These are phyloP conservation scores for Nymphaea colorata DNA, from an alignment of 164 flowering plant species.

Conservation along the genomic window DNA sequence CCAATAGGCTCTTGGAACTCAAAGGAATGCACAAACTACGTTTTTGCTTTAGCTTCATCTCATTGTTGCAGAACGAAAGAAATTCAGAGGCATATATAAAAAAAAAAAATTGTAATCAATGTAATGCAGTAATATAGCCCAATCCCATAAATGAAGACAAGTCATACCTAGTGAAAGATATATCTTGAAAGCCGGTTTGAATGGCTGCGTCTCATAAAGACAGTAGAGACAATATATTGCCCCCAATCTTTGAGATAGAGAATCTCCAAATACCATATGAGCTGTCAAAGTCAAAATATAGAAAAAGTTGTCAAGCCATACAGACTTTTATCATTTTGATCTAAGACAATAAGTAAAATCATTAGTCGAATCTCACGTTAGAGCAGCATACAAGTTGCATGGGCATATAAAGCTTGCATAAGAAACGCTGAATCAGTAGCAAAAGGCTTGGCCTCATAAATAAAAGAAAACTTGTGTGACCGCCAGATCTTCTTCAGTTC, in stretches of 20 bases:
- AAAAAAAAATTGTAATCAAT: no score
- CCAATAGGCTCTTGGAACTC: no score
- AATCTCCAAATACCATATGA: constrained; percentile 33
- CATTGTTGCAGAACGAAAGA: no score
- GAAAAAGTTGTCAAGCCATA: background rate
- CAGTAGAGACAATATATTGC: constrained; percentile 87
- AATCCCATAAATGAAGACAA: background rate
- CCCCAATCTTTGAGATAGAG: constrained; percentile 66
- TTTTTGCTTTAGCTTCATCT: no score
- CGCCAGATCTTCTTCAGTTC: constrained; percentile 82
- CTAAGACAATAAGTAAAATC: background rate
- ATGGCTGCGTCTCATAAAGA: constrained; percentile 84
- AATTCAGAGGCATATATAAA: no score
- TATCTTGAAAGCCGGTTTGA: constrained; percentile 64
- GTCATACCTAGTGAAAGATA: constrained; percentile 66
- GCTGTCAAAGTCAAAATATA: constrained; percentile 28
- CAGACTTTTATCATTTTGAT: background rate
- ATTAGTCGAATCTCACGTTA: background rate
- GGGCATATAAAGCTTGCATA: constrained; percentile 81
- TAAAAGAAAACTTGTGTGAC: constrained; percentile 57
- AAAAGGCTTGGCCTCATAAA: constrained; percentile 63
- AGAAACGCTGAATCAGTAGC: constrained; percentile 40
- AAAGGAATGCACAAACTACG: no score
- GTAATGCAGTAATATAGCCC: no score
- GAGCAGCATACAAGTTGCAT: constrained; percentile 41